These are phyloP conservation scores for Metroxylon sagu DNA, from an alignment of 176 grass and related monocot genomes.

Conservation along the genomic window DNA sequence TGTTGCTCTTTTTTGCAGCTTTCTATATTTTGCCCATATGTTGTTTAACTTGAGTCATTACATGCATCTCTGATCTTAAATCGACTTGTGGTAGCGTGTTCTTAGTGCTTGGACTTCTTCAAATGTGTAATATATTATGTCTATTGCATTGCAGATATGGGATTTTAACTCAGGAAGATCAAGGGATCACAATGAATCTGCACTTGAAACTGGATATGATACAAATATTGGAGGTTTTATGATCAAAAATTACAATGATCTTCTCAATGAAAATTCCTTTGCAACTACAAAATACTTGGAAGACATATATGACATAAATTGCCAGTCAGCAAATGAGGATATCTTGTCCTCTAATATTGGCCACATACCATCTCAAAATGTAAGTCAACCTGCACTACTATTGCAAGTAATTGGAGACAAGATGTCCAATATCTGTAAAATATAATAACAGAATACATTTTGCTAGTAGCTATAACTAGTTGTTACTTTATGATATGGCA, in stretches of 20 bases:
- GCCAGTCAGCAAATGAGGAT: slow-evolving; percentile 45
- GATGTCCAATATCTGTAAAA: too few relatives aligned
- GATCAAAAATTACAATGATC: slow-evolving; percentile 64
- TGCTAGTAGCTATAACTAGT: too few relatives aligned
- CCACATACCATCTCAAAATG: slow-evolving; percentile 39
- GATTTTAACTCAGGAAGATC: slow-evolving; percentile 67
- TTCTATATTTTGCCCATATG: too few relatives aligned
- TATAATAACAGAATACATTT: too few relatives aligned
- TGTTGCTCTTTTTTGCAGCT: too few relatives aligned
- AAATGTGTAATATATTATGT: slow-evolving; percentile 9
- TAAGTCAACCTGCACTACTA: slow-evolving; percentile 16
- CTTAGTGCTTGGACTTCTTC: background rate
- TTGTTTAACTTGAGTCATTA: too few relatives aligned
- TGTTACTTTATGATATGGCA: too few relatives aligned
- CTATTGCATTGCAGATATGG: slow-evolving; percentile 49
- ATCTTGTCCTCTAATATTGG: slow-evolving; percentile 45
- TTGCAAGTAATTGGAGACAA: background rate
- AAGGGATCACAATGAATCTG: slow-evolving; percentile 43
- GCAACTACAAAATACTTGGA: slow-evolving; percentile 51
- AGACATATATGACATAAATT: slow-evolving; percentile 63
- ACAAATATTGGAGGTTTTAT: slow-evolving; percentile 46
- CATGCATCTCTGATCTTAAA: background rate
- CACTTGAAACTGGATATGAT: slow-evolving; percentile 40
- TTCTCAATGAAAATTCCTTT: slow-evolving; percentile 52
- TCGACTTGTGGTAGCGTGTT: background rate